phyloP scores from a whole-genome alignment of 1,284 basidiomycete species.

The Puccinia polysora region DNA sequence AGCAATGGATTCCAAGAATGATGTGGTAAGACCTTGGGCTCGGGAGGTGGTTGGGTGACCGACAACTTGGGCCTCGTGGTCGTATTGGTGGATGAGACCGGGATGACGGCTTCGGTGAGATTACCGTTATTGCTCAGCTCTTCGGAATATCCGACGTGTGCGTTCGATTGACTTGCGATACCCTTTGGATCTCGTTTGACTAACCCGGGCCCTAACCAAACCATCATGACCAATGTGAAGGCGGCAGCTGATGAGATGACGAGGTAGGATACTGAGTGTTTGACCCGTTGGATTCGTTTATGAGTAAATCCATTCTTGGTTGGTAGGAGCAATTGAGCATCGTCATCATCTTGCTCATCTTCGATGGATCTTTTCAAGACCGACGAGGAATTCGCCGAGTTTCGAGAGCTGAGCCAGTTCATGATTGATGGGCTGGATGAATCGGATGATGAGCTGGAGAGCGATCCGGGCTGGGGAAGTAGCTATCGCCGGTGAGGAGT shows the following conservation, averaged over 20 bases:
- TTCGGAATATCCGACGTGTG: conserved; percentile 13
- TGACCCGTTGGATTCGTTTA: conserved; percentile 36
- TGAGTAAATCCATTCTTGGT: conserved; percentile 10
- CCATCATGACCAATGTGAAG: conserved; percentile 23
- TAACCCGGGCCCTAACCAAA: conserved; percentile 33
- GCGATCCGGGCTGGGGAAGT: no score
- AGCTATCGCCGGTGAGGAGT: no score
- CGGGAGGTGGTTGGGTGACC: conserved; percentile 3
- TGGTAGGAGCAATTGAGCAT: conserved; percentile 27
- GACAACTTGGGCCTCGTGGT: conserved; percentile 8
- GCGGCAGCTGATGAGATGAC: conserved; percentile 22
- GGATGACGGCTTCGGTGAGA: background rate
- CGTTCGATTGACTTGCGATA: conserved; percentile 30
- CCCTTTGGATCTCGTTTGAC: conserved; percentile 22
- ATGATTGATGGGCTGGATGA: no score
- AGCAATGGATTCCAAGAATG: conserved; percentile 38
- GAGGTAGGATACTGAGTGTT: conserved; percentile 28
- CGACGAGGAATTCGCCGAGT: no score
- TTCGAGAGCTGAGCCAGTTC: no score
- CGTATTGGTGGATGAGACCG: background rate
- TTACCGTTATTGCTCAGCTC: background rate
- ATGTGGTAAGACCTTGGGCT: conserved; percentile 3
- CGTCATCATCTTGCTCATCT: conserved; percentile 25
- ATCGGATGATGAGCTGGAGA: no score
- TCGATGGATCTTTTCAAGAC: no score